Evolutionary conservation across 495 filamentous ascomycete genomes (phyloP), one percentile per base, ranked within the genome.

Genomic region (Hypoxylon lenormandii): DNA sequence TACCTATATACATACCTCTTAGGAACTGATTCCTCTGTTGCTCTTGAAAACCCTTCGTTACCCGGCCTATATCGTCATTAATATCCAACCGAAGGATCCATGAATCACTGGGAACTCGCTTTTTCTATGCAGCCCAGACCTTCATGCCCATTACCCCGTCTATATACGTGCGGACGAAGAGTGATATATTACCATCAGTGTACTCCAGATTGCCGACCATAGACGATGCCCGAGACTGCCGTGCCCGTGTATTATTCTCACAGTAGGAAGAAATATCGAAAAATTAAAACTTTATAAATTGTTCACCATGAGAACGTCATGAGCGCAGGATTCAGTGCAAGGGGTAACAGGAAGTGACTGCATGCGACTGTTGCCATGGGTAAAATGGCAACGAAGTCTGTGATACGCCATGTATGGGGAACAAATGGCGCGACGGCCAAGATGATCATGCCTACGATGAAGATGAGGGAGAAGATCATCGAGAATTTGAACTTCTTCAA

Each of bases 281-380:
- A 45, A 45, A 18, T 0, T 3, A 19, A 21, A 45, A 45, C 1
- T 45, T 3, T 45, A 18, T 15, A 2, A 1, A 21, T 40, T 50
- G 15, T 60, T 78, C 81, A 92, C 87, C 88, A 92, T 36, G 89
- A 90, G 77, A 93, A 93, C 3, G 89, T 91, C 90, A 93, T 93
- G 70, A 93, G 79, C 23, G 90, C 90, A 2, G 91, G 91, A 73
- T 93, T 93, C 47, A 93, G 80, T 16, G 85, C 89, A 58, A 93
- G 84, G 6, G 91, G 91, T 57, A 93, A 74, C 50, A 93, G 75
- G 62, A 92, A 80, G 73, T 93, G 91, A 65, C 87, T 89, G 1
- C 76, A 82, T 21, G 87, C 82, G 12, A 92, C 87, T 0, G 91
- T 92, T 0, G 88, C 86, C 89, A 93, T 89, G 46, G 91, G 91